phyloP scores from a whole-genome alignment of 257 asterid species.

The Gentiana straminea region DNA sequence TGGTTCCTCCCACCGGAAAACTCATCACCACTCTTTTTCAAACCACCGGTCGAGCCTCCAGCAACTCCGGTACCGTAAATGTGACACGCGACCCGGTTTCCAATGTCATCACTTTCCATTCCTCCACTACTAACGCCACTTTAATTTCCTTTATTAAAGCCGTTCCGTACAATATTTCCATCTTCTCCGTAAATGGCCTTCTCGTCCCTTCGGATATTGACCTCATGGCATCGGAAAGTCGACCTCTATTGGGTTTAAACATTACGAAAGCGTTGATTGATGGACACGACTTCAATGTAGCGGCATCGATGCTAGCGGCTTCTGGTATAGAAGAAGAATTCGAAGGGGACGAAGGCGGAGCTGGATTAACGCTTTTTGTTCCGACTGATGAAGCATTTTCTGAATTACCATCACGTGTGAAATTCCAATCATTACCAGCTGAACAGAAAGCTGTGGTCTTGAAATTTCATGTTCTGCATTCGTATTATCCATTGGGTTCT shows the following conservation, averaged over 20 bases:
- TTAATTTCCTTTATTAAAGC: slow-evolving; percentile 33
- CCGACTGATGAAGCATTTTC: slow-evolving; percentile 80
- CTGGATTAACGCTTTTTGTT: slow-evolving; percentile 73
- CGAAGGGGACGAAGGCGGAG: slow-evolving; percentile 68
- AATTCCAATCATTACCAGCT: slow-evolving; percentile 65
- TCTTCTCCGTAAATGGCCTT: slow-evolving; percentile 41
- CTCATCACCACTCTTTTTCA: slow-evolving; percentile 66
- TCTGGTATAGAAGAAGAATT: slow-evolving; percentile 79
- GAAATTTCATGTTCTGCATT: slow-evolving; percentile 71
- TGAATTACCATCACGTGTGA: slow-evolving; percentile 47
- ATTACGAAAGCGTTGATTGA: slow-evolving; percentile 64
- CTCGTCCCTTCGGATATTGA: slow-evolving; percentile 46
- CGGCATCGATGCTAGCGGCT: slow-evolving; percentile 74
- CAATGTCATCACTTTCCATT: slow-evolving; percentile 30
- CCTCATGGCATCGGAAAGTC: slow-evolving; percentile 75
- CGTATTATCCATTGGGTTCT: slow-evolving; percentile 73
- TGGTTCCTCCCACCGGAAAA: slow-evolving; percentile 41
- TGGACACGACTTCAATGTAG: slow-evolving; percentile 79
- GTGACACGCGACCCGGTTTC: slow-evolving; percentile 40
- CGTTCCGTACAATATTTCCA: slow-evolving; percentile 50
- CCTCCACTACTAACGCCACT: slow-evolving; percentile 66
- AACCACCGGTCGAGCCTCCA: slow-evolving; percentile 62
- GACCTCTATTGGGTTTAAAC: slow-evolving; percentile 72
- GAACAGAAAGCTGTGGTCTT: slow-evolving; percentile 60
- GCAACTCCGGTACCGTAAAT: slow-evolving; percentile 52